Evolutionary conservation across 148 eudicot species (phyloP).

Genomic region (Silene uniflora): DNA sequence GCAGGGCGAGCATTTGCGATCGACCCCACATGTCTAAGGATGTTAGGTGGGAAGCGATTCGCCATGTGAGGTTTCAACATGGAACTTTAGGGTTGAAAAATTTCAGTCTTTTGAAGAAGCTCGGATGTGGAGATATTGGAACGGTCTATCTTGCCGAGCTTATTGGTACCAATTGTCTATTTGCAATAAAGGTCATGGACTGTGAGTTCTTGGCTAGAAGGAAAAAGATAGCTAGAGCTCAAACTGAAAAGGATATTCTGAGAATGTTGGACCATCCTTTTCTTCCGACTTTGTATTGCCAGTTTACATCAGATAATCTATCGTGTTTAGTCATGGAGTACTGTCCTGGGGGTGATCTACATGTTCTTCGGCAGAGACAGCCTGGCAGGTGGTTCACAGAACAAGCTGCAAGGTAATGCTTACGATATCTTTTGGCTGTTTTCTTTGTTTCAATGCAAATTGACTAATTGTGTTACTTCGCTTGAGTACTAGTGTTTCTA

Average conservation of each 20-base stretch:
- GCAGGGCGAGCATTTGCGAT: constrained; percentile 67
- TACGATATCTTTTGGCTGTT: not conserved
- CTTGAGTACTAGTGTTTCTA: too few species aligned
- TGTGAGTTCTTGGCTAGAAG: constrained; percentile 79
- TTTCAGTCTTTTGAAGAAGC: constrained; percentile 83
- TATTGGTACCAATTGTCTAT: constrained; percentile 61
- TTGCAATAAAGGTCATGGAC: constrained; percentile 98
- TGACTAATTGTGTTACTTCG: not conserved
- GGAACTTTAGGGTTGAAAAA: constrained; percentile 67
- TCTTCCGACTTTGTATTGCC: constrained; percentile 82
- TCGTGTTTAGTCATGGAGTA: constrained; percentile 97
- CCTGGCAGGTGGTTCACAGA: constrained; percentile 81
- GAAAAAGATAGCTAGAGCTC: constrained; percentile 80
- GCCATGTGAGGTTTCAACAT: constrained; percentile 49
- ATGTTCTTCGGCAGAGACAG: constrained; percentile 89
- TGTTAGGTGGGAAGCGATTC: constrained; percentile 77
- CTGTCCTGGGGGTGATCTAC: constrained; percentile 94
- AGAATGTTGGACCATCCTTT: constrained; percentile 94
- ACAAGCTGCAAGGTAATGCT: constrained; percentile 80
- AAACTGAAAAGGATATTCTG: constrained; percentile 85
- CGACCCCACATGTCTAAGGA: constrained; percentile 97
- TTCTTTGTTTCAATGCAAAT: constrained; percentile 7
- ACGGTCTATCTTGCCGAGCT: constrained; percentile 93
- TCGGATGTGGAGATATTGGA: constrained; percentile 96
- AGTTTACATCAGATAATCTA: constrained; percentile 80